phyloP scores from a whole-genome alignment of 2,329 filamentous ascomycete genomes.

The Claviceps humidiphila region DNA sequence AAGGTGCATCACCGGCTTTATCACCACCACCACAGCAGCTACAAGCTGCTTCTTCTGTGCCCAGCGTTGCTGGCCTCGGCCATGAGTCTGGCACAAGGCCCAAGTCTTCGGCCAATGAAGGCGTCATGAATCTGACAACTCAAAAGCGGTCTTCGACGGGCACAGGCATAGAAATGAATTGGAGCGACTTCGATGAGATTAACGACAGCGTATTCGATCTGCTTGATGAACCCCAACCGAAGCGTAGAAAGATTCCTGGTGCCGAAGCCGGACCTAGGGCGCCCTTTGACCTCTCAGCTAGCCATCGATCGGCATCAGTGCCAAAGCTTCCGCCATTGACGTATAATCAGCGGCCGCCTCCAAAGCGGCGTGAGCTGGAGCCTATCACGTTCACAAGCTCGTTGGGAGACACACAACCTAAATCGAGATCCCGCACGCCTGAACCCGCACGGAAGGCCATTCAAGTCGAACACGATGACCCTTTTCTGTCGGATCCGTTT shows the following conservation, averaged over 20 bases:
- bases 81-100: neutral
- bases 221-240: neutral
- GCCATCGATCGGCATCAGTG: neutral
- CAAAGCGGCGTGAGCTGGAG: slow-evolving; percentile 7
- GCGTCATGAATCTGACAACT: neutral
- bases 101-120: neutral
- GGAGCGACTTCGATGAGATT: neutral
- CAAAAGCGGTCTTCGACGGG: neutral
- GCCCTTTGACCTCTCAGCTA: neutral
- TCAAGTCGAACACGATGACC: neutral
- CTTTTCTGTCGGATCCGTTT: slow-evolving; percentile 20
- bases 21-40: neutral
- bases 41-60: neutral
- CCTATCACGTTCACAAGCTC: slow-evolving; percentile 27
- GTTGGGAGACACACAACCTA: slow-evolving; percentile 9
- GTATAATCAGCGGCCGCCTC: neutral
- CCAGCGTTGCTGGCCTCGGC: neutral
- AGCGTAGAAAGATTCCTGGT: neutral
- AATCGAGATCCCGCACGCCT: neutral
- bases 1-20: neutral
- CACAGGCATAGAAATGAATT: neutral
- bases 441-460: neutral
- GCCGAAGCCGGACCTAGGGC: neutral
- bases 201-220: neutral
- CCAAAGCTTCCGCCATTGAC: neutral